Percentiles rank a stretch among this genome's conserved stretches.
These are phyloP conservation scores for Russula griseocarnosa DNA, from an alignment of 768 basidiomycete species.

Conservation along the genomic window DNA sequence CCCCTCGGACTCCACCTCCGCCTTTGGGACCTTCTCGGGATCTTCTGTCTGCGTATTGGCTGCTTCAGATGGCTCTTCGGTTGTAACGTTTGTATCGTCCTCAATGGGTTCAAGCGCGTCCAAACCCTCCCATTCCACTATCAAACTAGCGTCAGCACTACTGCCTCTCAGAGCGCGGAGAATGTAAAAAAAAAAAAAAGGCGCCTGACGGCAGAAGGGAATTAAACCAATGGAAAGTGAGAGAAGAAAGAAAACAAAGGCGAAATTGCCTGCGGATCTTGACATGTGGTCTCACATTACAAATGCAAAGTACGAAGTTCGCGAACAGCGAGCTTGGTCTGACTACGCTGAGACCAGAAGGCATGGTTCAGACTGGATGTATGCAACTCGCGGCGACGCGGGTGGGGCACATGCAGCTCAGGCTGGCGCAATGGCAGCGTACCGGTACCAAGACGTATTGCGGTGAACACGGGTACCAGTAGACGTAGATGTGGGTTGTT, in stretches of 20 bases:
- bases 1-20: conserved; percentile 42
- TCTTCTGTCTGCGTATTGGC: conserved; percentile 21
- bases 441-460: conserved; percentile 19
- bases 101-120: conserved; percentile 46
- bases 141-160: conserved; percentile 24
- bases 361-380: conserved; percentile 21
- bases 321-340: conserved; percentile 5
- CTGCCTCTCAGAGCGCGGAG: conserved; percentile 1
- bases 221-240: neutral
- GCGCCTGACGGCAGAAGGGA: neutral
- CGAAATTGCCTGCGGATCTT: conserved; percentile 1
- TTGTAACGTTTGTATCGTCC: neutral
- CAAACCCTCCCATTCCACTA: conserved; percentile 73
- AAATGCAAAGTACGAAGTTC: conserved; percentile 9
- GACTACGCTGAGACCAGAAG: conserved; percentile 20
- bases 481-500: conserved; percentile 25
- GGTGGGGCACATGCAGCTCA: conserved; percentile 24
- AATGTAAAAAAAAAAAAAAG: conserved; percentile 5
- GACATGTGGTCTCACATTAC: conserved; percentile 24
- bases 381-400: conserved; percentile 18
- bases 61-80: conserved; percentile 31
- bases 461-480: conserved; percentile 23
- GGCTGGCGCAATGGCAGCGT: conserved; percentile 18
- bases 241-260: neutral
- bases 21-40: conserved; percentile 33